Percentiles rank a stretch among this genome's conserved stretches.
phyloP scores from a whole-genome alignment of 805 yeast genomes.

The Saccharomycopsis javanensis region DNA sequence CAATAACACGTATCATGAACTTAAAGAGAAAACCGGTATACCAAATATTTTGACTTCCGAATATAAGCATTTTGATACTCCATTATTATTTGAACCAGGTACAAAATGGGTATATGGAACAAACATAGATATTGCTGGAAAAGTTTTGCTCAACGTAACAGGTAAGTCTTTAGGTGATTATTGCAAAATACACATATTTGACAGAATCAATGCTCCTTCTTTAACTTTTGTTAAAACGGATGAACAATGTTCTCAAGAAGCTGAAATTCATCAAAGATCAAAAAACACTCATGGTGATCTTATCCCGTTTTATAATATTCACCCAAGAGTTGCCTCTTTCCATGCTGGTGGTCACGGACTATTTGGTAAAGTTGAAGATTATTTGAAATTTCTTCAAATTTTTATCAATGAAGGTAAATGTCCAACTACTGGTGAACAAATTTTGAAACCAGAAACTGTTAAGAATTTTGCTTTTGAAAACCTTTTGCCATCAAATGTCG shows the following conservation, averaged over 20 bases:
- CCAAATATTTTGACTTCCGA: slow-evolving; percentile 19
- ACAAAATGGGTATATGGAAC: slow-evolving; percentile 28
- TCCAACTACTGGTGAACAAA: slow-evolving; percentile 25
- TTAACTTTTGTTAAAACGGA: slow-evolving; percentile 22
- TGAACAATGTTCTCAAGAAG: slow-evolving; percentile 17
- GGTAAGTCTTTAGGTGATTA: slow-evolving; percentile 25
- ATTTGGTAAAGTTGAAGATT: slow-evolving; percentile 31
- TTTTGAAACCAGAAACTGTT: slow-evolving; percentile 27
- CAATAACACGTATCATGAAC: slow-evolving; percentile 20
- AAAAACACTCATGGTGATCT: slow-evolving; percentile 18
- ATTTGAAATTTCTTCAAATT: slow-evolving; percentile 30
- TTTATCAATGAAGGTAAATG: slow-evolving; percentile 33
- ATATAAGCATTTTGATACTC: slow-evolving; percentile 21
- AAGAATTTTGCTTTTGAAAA: slow-evolving; percentile 25
- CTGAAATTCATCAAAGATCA: slow-evolving; percentile 22
- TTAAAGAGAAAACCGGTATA: slow-evolving; percentile 15
- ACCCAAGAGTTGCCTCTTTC: slow-evolving; percentile 21
- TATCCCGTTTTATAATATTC: slow-evolving; percentile 16
- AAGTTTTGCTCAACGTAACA: slow-evolving; percentile 24
- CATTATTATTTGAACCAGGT: slow-evolving; percentile 29
- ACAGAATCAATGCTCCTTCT: slow-evolving; percentile 24
- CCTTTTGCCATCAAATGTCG: slow-evolving; percentile 26
- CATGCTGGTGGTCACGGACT: slow-evolving; percentile 36
- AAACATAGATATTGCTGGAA: slow-evolving; percentile 29
- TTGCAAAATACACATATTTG: slow-evolving; percentile 24